Evolutionary conservation across 2,329 filamentous ascomycete genomes (phyloP).

Genomic region (Fusarium keratoplasticum): DNA sequence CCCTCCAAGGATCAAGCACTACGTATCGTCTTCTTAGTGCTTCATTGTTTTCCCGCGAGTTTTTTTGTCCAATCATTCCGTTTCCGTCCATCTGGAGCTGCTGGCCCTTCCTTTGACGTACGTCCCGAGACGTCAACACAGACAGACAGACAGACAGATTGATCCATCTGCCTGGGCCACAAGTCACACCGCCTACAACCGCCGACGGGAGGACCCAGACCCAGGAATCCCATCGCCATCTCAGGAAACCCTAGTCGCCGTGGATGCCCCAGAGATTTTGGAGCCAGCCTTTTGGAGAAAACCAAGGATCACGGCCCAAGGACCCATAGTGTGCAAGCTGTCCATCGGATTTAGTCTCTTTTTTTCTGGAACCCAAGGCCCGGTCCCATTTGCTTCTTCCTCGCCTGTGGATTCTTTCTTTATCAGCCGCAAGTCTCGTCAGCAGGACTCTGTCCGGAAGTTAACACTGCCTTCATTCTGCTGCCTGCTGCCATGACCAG

Average conservation of each 20-base stretch:
- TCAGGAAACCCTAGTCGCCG: conserved; percentile 46
- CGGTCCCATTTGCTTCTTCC: conserved; percentile 39
- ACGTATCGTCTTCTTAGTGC: conserved; percentile 44
- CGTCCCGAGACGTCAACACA: background rate
- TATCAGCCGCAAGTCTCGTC: conserved; percentile 47
- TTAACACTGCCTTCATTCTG: conserved; percentile 39
- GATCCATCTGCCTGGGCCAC: conserved; percentile 42
- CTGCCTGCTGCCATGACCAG: conserved; percentile 47
- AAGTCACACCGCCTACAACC: conserved; percentile 47
- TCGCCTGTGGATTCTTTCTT: conserved; percentile 45
- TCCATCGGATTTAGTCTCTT: conserved; percentile 44
- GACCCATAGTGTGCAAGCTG: conserved; percentile 47
- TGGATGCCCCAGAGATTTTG: conserved; percentile 43
- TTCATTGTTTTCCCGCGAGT: conserved; percentile 39
- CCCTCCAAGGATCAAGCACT: conserved; percentile 35
- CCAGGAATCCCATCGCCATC: conserved; percentile 43
- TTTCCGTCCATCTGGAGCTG: conserved; percentile 32
- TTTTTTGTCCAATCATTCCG: conserved; percentile 34
- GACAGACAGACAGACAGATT: conserved; percentile 26
- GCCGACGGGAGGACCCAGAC: conserved; percentile 42
- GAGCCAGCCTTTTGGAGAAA: conserved; percentile 43
- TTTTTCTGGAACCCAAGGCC: conserved; percentile 43
- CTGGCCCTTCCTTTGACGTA: conserved; percentile 27
- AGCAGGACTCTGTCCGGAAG: conserved; percentile 21
- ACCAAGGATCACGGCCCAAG: conserved; percentile 47